Evolutionary conservation across 345 rosid genomes (phyloP), one percentile per base, ranked within the genome.

Genomic region (Syzygium jambos): DNA sequence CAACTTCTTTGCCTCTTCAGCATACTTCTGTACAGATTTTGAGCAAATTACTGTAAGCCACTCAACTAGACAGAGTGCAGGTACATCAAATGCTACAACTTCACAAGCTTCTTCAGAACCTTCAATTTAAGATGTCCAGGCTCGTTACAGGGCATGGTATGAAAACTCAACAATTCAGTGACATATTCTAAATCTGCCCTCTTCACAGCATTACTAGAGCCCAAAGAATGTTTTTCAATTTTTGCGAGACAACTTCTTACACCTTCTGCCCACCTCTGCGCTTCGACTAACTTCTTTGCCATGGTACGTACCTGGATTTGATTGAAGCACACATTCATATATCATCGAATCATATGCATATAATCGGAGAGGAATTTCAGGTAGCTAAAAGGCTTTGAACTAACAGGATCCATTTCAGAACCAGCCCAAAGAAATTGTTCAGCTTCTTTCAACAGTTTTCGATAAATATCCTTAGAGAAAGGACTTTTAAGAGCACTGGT

Each of bases 391-490:
- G 87, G 85, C 78, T 85, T 51, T 46, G 88, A 89, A 89, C 98
- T 95, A 89, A 97, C 99, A 77, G 90, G 77, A 92, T 97, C 95
- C 97, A 97, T 93, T 90, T 95, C 99, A 89, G 92, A 89, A 91
- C 98, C 99, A 91, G 94, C 99, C 98, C 99, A 97, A 86, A 97
- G 96, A 95, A 96, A 97, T 90, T 97, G 98, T 85, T 97, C 99
- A 85, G 97, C 97, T 90, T 96, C 96, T 93, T 94, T 94, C 93
- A 97, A 88, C 27, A 91, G 92, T 82, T 85, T 88, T 51, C 87
- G 85, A 90, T 90, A 97, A 88, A 90, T 90, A 88, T 88, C 94
- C 90, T 90, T 87, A 27, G 92, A 93, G 90, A 91, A 97, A 65
- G 92, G 94, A 90, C 87, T 78, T 43, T 91, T 85, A 65, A 93